Conservation (phyloP, 177 flowering plant species). For the Vitis hybrid region DNA sequence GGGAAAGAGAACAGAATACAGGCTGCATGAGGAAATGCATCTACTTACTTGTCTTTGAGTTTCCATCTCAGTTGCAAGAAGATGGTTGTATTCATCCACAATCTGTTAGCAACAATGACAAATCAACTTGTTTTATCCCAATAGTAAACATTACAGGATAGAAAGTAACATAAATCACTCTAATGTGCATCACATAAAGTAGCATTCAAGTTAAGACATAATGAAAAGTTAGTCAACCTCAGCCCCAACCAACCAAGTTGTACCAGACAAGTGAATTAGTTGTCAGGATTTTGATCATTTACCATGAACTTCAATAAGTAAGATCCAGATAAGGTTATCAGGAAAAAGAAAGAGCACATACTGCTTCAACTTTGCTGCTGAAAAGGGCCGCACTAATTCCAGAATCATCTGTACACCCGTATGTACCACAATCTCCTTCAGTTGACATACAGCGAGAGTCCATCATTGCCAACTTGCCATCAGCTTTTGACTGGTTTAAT, state of each 20-base stretch:
- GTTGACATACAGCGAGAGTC: constrained; percentile 46
- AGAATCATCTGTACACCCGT: constrained; percentile 65
- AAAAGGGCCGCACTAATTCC: constrained; percentile 64
- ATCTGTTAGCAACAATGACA: constrained; percentile 43
- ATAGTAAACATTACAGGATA: no score
- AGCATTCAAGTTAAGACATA: no score
- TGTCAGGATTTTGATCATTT: not conserved
- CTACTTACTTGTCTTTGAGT: constrained; percentile 77
- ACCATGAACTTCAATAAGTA: constrained; percentile 3
- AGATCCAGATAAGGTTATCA: not conserved
- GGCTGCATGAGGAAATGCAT: not conserved
- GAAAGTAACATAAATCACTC: no score
- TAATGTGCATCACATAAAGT: no score
- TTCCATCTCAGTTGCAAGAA: constrained; percentile 84
- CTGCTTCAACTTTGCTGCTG: constrained; percentile 86
- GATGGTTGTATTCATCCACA: constrained; percentile 81
- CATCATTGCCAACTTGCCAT: constrained; percentile 55
- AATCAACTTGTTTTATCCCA: not conserved
- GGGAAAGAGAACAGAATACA: not conserved
- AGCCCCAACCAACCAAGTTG: no score
- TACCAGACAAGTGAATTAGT: no score
- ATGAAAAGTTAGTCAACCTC: no score
- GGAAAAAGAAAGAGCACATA: constrained; percentile 20
- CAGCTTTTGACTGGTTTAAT: constrained; percentile 83
- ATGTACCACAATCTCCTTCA: constrained; percentile 66